Percentiles rank a stretch among this genome's conserved stretches.
Conservation (phyloP, 2,329 filamentous ascomycete genomes). For the Fusarium oligoseptatum region DNA sequence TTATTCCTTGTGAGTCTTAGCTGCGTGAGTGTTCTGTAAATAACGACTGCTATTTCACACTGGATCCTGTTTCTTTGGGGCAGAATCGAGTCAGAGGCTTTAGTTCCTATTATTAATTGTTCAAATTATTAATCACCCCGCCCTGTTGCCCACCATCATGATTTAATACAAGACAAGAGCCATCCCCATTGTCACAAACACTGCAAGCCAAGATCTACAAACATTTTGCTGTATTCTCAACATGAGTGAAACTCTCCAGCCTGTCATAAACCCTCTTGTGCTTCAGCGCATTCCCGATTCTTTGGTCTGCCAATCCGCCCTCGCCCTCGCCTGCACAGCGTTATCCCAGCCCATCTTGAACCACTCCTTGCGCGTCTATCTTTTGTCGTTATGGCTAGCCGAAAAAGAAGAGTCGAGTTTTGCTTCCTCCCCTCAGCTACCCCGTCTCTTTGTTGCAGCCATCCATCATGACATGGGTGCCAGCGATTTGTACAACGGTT, state of each 20-base stretch:
- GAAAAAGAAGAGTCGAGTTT: slow-evolving; percentile 35
- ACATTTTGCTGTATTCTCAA: background rate
- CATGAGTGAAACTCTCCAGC: background rate
- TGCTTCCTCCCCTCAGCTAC: slow-evolving; percentile 9
- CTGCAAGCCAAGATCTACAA: background rate
- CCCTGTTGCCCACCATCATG: background rate
- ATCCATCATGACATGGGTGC: slow-evolving; percentile 54
- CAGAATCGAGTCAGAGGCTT: background rate
- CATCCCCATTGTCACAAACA: background rate
- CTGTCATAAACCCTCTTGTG: too few species aligned
- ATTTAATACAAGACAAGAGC: background rate
- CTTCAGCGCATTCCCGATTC: slow-evolving; percentile 23
- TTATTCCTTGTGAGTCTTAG: background rate
- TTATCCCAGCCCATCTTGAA: slow-evolving; percentile 49
- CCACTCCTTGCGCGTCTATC: slow-evolving; percentile 48
- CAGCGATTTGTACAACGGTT: slow-evolving; percentile 46
- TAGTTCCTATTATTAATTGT: background rate
- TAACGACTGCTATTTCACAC: background rate
- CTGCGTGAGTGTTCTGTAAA: background rate
- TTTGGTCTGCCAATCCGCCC: slow-evolving; percentile 30
- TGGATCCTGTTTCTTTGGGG: background rate
- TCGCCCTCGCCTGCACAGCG: slow-evolving; percentile 29
- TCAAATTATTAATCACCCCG: slow-evolving; percentile 2
- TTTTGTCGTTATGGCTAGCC: slow-evolving; percentile 42
- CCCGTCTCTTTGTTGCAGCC: slow-evolving; percentile 52